phyloP scores from a whole-genome alignment of 2,329 filamentous ascomycete genomes.

The Ascosphaera apis region DNA sequence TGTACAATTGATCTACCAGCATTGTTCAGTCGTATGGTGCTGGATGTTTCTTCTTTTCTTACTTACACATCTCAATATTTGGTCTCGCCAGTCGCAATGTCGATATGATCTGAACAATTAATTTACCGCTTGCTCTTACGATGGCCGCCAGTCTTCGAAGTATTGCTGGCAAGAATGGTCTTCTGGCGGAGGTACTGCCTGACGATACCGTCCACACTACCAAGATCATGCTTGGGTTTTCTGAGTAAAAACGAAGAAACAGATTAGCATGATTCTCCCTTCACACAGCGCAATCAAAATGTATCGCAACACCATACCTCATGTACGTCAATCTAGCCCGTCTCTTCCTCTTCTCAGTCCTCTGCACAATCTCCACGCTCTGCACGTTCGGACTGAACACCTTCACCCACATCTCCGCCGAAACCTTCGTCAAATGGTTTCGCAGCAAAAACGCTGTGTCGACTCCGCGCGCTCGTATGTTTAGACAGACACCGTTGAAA shows the following conservation, averaged over 20 bases:
- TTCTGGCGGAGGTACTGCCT: conserved; percentile 36
- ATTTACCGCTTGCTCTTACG: too few species aligned
- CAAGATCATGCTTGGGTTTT: conserved; percentile 66
- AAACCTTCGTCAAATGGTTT: conserved; percentile 64
- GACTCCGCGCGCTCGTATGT: conserved; percentile 65
- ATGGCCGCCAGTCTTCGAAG: too few species aligned
- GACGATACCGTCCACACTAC: conserved; percentile 63
- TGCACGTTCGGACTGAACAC: conserved; percentile 74
- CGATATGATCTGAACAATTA: too few species aligned
- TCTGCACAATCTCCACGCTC: conserved; percentile 82
- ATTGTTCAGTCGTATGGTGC: too few species aligned
- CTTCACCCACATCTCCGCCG: conserved; percentile 96
- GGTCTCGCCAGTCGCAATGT: too few species aligned
- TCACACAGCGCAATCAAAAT: background rate
- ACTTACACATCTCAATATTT: too few species aligned
- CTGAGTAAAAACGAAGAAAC: conserved; percentile 10
- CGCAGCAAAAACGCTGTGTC: conserved; percentile 75
- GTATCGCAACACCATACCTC: conserved; percentile 26
- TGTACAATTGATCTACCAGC: too few species aligned
- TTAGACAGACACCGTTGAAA: conserved; percentile 71
- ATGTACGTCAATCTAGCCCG: conserved; percentile 79
- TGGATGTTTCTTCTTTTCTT: too few species aligned
- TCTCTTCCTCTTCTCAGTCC: conserved; percentile 60
- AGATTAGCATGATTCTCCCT: conserved; percentile 1
- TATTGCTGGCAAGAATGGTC: conserved; percentile 22